Base-by-base conservation (phyloP, 495 filamentous ascomycete species). In the Tuber indicum region DNA sequence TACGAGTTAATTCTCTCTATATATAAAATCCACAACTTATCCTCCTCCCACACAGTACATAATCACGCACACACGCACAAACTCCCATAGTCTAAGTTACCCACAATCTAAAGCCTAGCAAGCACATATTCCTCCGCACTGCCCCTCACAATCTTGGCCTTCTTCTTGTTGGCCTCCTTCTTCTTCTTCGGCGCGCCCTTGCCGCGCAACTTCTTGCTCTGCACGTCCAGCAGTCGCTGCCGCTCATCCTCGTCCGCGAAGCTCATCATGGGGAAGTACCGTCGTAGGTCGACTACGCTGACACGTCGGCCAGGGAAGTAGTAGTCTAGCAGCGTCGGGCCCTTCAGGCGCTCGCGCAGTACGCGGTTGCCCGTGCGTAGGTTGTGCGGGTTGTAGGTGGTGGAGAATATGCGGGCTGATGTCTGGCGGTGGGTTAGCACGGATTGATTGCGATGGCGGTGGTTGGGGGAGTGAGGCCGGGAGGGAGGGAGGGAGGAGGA, bases 171-270 rank as follows among this genome's bases (percentile, higher is more conserved):
- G 66, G 72, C 47, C 66, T 77, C 82, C 72, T 83, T 83, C 42
- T 86, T 90, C 89, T 97, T 98, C 88, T 94, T 96, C 32, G 95
- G 94, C 44, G 92, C 88, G 21, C 92, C 92, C 86, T 98, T 98
- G 72, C 94, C 96, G 84, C 92, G 90, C 23, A 87, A 82, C 86
- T 92, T 96, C 81, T 91, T 79, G 74, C 79, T 84, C 49, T 75
- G 82, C 52, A 98, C 86, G 77, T 91, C 88, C 80, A 95, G 92
- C 80, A 93, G 84, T 80, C 95, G 88, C 76, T 94, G 91, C 72
- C 93, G 91, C 84, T 94, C 92, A 39, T 86, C 86, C 62, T 96
- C 91, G 80, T 96, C 88, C 76, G 89, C 89, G 39, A 91, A 90
- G 72, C 90, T 88, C 58, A 92, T 85, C 23, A 89, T 87, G 41